phyloP scores from a whole-genome alignment of 148 eudicot species.

The Rhododendron mucronatum region DNA sequence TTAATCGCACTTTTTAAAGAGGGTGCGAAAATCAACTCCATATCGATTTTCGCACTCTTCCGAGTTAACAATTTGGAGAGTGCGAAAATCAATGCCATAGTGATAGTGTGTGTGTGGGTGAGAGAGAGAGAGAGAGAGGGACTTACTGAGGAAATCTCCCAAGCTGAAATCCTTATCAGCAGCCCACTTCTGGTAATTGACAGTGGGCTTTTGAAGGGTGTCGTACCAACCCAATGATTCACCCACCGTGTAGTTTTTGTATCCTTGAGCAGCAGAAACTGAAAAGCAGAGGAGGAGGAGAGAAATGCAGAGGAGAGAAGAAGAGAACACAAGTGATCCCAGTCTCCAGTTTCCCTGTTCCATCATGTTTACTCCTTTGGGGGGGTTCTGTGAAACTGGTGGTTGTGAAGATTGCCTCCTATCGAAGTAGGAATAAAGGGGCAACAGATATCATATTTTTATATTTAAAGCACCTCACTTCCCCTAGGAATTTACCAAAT shows the following conservation, averaged over 20 bases:
- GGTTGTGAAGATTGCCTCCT: background rate
- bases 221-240: conserved; percentile 85
- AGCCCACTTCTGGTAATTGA: conserved; percentile 77
- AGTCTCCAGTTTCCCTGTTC: background rate
- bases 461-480: background rate
- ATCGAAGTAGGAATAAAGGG: background rate
- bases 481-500: background rate
- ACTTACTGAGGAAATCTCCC: conserved; percentile 95
- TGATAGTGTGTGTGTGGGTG: background rate
- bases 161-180: conserved; percentile 56
- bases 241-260: conserved; percentile 92
- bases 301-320: background rate
- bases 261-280: conserved; percentile 30
- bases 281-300: background rate
- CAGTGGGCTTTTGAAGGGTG: conserved; percentile 41
- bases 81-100: too few species aligned
- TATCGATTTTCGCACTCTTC: too few species aligned
- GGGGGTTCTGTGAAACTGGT: background rate
- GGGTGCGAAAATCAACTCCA: too few species aligned
- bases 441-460: background rate
- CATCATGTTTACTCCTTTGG: background rate
- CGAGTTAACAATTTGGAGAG: too few species aligned
- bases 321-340: background rate
- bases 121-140: background rate
- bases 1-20: too few species aligned